A percentile compares a stretch with the other conserved stretches of the same genome.
These are phyloP conservation scores for Neonothopanus nambi DNA, from an alignment of 1,284 basidiomycete genomes.

Conservation along the genomic window DNA sequence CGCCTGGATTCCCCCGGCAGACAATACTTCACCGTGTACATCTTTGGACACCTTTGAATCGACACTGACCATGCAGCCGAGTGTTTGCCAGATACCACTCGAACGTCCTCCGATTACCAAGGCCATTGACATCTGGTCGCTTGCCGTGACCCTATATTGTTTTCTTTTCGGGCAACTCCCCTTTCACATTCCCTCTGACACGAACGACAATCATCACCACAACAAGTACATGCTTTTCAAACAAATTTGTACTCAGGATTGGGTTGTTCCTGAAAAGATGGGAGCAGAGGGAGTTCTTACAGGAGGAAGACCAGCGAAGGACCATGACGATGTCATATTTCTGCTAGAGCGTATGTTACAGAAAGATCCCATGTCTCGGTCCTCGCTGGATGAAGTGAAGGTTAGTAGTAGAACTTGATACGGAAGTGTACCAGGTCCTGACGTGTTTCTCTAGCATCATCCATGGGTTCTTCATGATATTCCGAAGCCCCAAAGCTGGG, in stretches of 20 bases:
- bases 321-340: constrained; percentile 50
- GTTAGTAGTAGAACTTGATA: constrained; percentile 36
- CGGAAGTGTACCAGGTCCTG: constrained; percentile 7
- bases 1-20: constrained; percentile 53
- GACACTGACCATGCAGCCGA: constrained; percentile 17
- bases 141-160: constrained; percentile 88
- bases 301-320: constrained; percentile 46
- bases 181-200: constrained; percentile 52
- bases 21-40: constrained; percentile 10
- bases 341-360: constrained; percentile 72
- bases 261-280: constrained; percentile 64
- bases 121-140: constrained; percentile 90
- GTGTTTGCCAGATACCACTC: constrained; percentile 24
- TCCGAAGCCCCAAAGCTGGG: constrained; percentile 1
- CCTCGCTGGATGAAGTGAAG: constrained; percentile 77
- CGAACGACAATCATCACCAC: constrained; percentile 48
- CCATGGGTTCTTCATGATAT: constrained; percentile 57
- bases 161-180: constrained; percentile 82
- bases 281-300: constrained; percentile 62
- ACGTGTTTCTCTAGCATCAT: constrained; percentile 40
- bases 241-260: constrained; percentile 74
- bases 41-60: constrained; percentile 25
- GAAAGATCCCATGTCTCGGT: constrained; percentile 76
- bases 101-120: constrained; percentile 65
- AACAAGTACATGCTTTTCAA: constrained; percentile 72